Evolutionary conservation across 305 asterid genomes (phyloP).

Genomic region (Fraxinus platypoda): DNA sequence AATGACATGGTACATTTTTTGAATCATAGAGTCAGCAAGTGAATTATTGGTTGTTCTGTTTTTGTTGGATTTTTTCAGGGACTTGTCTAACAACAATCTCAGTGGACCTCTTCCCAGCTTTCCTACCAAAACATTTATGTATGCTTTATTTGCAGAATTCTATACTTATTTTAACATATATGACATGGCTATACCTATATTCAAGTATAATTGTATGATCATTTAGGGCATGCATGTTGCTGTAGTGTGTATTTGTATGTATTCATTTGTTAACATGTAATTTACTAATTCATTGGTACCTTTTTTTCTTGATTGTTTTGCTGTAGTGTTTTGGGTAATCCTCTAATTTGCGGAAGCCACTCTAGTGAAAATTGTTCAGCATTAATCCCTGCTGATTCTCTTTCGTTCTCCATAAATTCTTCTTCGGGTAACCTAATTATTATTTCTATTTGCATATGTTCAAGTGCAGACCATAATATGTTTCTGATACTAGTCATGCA

Average conservation of each 20-base stretch:
- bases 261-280: neutral
- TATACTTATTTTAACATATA: conserved; percentile 7
- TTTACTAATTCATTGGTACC: neutral
- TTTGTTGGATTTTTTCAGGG: conserved; percentile 56
- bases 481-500: neutral
- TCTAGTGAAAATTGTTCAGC: conserved; percentile 67
- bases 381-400: conserved; percentile 48
- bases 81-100: conserved; percentile 89
- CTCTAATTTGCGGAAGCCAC: conserved; percentile 74
- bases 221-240: conserved; percentile 1
- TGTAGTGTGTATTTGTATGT: conserved; percentile 13
- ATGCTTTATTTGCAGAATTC: conserved; percentile 35
- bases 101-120: conserved; percentile 83
- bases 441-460: neutral
- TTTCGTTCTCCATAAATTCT: conserved; percentile 51
- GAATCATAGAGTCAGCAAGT: conserved; percentile 24
- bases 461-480: neutral
- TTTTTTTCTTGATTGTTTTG: neutral
- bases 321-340: conserved; percentile 61
- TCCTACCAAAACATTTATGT: conserved; percentile 83
- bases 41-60: conserved; percentile 28
- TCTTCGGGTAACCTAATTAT: conserved; percentile 41
- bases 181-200: neutral
- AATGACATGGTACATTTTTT: neutral
- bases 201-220: neutral